Evolutionary conservation across 495 filamentous ascomycete genomes (phyloP).

Genomic region (Xylaria palmicola): DNA sequence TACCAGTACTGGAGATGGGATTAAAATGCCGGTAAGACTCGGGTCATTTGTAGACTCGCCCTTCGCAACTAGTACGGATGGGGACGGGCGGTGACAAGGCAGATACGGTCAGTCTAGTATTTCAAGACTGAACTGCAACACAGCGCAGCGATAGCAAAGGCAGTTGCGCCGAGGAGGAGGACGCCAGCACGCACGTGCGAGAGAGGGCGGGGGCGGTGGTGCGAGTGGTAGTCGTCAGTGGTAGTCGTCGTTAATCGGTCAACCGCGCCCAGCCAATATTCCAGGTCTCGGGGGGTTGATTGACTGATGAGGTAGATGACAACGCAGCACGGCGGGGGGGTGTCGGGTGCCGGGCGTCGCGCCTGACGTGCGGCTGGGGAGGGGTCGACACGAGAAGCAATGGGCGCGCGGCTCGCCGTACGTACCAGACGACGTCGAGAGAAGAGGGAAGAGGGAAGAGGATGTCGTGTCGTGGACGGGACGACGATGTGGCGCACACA

Average conservation of each 20-base stretch:
- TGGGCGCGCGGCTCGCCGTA: conserved; percentile 16
- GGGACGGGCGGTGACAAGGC: background rate
- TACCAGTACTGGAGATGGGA: conserved; percentile 3
- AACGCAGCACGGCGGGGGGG: conserved; percentile 20
- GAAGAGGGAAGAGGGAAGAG: background rate
- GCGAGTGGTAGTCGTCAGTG: background rate
- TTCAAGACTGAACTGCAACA: conserved; percentile 4
- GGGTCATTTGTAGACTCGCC: background rate
- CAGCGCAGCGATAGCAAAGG: conserved; percentile 9
- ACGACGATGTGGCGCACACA: conserved; percentile 6
- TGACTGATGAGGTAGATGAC: conserved; percentile 15
- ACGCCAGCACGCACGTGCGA: background rate
- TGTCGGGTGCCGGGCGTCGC: too few relatives aligned
- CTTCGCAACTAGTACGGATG: background rate
- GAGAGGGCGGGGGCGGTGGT: background rate
- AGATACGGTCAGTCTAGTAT: conserved; percentile 4
- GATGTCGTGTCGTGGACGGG: conserved; percentile 1
- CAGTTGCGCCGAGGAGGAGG: conserved; percentile 1
- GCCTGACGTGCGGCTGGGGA: conserved; percentile 1
- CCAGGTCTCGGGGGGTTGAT: conserved; percentile 16
- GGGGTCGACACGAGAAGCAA: conserved; percentile 4
- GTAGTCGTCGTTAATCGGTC: background rate
- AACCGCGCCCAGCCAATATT: conserved; percentile 18
- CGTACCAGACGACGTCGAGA: conserved; percentile 18
- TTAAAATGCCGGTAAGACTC: background rate